Percentiles rank a stretch among this genome's conserved stretches.
Conservation (phyloP, 352 stramenopile species). For the Globisporangium takayamanum region DNA sequence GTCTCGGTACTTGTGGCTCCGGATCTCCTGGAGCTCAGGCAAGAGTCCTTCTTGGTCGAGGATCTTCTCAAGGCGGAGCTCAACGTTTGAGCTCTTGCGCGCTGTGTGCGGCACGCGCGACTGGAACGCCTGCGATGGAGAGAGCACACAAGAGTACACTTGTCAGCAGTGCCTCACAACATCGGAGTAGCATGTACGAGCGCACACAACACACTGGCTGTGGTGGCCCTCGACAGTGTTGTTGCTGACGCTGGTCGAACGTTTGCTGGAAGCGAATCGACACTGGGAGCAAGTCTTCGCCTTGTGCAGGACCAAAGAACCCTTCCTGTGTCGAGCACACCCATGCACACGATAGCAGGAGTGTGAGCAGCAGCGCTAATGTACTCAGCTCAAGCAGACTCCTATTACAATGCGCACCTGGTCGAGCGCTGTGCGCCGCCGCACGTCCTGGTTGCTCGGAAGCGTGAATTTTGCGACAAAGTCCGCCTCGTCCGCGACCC, state of each 20-base stretch:
- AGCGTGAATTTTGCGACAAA: slow-evolving; percentile 68
- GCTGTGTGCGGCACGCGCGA: slow-evolving; percentile 48
- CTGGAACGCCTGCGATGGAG: slow-evolving; percentile 22
- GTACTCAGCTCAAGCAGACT: background rate
- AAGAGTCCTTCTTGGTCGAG: slow-evolving; percentile 53
- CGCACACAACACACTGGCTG: background rate
- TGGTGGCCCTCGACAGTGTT: slow-evolving; percentile 5
- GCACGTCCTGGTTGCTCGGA: slow-evolving; percentile 57
- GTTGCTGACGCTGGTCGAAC: slow-evolving; percentile 7
- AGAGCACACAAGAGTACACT: background rate
- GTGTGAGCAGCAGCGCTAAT: background rate
- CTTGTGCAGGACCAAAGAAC: slow-evolving; percentile 34
- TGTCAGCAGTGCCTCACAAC: background rate
- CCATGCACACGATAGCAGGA: background rate
- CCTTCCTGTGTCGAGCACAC: slow-evolving; percentile 21
- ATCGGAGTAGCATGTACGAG: too few relatives aligned
- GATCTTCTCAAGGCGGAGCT: slow-evolving; percentile 50
- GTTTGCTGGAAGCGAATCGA: slow-evolving; percentile 25
- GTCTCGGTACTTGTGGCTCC: slow-evolving; percentile 42
- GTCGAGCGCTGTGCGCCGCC: slow-evolving; percentile 39
- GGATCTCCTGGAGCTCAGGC: slow-evolving; percentile 46
- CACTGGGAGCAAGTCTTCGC: slow-evolving; percentile 26
- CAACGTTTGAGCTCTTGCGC: slow-evolving; percentile 54
- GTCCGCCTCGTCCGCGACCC: slow-evolving; percentile 21
- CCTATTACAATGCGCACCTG: slow-evolving; percentile 24